These are phyloP conservation scores for Lumnitzera racemosa DNA, from an alignment of 345 rosid genomes.

Conservation along the genomic window DNA sequence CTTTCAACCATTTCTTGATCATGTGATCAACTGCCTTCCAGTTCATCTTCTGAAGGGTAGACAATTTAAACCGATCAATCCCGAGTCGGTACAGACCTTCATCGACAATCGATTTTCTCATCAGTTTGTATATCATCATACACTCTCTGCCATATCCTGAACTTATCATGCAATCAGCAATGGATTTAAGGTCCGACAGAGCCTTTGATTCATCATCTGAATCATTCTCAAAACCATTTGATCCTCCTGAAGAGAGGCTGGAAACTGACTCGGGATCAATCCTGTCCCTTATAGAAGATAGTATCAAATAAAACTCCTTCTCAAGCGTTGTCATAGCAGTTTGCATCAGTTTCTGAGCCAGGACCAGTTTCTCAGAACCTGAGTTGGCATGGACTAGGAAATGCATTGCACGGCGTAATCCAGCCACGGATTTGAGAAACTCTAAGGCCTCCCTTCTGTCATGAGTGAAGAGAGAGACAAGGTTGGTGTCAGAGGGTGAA, in stretches of 20 bases:
- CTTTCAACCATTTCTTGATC: slow-evolving; percentile 63
- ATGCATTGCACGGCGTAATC: slow-evolving; percentile 51
- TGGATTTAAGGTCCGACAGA: slow-evolving; percentile 54
- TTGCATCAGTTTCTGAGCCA: slow-evolving; percentile 56
- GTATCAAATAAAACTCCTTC: slow-evolving; percentile 42
- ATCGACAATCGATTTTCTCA: slow-evolving; percentile 60
- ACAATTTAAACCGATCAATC: slow-evolving; percentile 34
- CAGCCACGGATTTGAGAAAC: slow-evolving; percentile 36
- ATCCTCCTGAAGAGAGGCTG: slow-evolving; percentile 33
- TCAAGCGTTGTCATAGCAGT: slow-evolving; percentile 63
- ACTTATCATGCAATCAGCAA: slow-evolving; percentile 69
- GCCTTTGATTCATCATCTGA: slow-evolving; percentile 28
- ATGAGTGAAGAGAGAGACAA: slow-evolving; percentile 27
- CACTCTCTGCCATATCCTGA: slow-evolving; percentile 81
- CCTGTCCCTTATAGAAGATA: slow-evolving; percentile 29
- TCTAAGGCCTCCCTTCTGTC: slow-evolving; percentile 43
- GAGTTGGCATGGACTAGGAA: slow-evolving; percentile 30
- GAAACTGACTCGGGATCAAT: slow-evolving; percentile 54
- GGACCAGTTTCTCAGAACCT: slow-evolving; percentile 45
- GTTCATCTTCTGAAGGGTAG: slow-evolving; percentile 45
- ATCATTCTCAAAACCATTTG: slow-evolving; percentile 25
- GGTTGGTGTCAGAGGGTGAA: slow-evolving; percentile 22
- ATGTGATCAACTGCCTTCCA: slow-evolving; percentile 42
- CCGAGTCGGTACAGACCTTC: slow-evolving; percentile 58
- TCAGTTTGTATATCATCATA: slow-evolving; percentile 35